Base-by-base conservation (phyloP, 345 rosid genomes). In the Populus pruinosa region DNA sequence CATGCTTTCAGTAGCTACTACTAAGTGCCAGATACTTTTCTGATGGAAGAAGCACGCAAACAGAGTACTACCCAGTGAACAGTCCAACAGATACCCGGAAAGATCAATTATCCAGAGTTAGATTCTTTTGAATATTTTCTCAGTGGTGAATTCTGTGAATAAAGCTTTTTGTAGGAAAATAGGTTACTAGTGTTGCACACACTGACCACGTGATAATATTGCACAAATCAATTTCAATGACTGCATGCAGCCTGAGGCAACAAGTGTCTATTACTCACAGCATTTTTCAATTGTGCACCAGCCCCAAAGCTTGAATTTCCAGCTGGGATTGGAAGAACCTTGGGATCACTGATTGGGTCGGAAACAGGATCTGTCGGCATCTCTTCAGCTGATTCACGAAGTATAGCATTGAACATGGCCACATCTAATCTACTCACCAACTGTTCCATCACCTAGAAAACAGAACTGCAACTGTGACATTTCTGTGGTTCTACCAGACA, bases 291-390 rank as follows among this genome's bases (percentile, higher is more conserved):
- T 81, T 92, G 97, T 64, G 88, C 96, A 7, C 98, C 99, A 5
- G 98, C 94, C 38, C 97, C 92, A 78, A 95, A 93, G 85, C 97
- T 91, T 81, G 94, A 83, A 81, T 87, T 89, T 76, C 97, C 97
- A 50, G 97, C 91, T 70, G 98, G 92, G 79, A 95, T 83, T 36
- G 99, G 99, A 20, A 95, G 99, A 78, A 91, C 99, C 78, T 87
- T 92, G 13, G 93, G 81, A 82, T 95, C 98, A 62, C 91, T 88
- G 53, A 95, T 93, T 4, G 98, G 98, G 77, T 95, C 99, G 20
- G 99, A 95, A 62, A 93, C 86, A 2, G 99, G 98, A 87, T 95
- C 99, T 8, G 99, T 92, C 14, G 97, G 99, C 96, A 95, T 95
- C 82, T 95, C 99, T n/a, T 87, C 93, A 23, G 84, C 89, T 66